Percentiles rank a stretch among this genome's conserved stretches.
These are phyloP conservation scores for Phytophthora syringae DNA, from an alignment of 352 stramenopile genomes.

Conservation along the genomic window DNA sequence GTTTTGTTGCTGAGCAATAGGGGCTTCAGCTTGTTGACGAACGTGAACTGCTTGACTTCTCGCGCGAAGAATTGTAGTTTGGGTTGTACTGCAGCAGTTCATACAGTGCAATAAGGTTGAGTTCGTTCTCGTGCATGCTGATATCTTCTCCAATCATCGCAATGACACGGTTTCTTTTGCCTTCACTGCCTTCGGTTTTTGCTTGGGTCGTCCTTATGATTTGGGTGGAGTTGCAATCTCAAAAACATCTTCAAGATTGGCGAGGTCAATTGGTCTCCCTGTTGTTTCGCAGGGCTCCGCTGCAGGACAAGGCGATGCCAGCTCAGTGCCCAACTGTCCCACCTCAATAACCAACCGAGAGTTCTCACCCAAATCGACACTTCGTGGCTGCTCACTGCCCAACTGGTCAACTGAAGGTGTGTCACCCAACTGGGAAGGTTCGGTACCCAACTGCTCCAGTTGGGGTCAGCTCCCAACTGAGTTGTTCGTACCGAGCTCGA, in stretches of 20 bases:
- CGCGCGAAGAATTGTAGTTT: slow-evolving; percentile 1
- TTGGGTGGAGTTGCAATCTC: neutral
- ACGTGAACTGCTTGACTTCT: slow-evolving; percentile 2
- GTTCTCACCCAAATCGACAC: neutral
- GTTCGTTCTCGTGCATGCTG: neutral
- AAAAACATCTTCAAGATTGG: neutral
- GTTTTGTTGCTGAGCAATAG: neutral
- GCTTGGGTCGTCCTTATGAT: neutral
- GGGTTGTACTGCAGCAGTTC: neutral
- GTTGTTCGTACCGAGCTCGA: too few relatives aligned
- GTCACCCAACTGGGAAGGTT: too few relatives aligned
- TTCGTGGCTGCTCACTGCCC: too few relatives aligned
- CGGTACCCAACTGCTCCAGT: neutral
- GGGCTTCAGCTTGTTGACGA: slow-evolving; percentile 3
- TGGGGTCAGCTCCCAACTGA: neutral
- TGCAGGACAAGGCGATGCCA: too few relatives aligned
- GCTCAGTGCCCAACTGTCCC: too few relatives aligned
- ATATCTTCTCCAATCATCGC: neutral
- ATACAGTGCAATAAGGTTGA: neutral
- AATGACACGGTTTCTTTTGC: neutral
- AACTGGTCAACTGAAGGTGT: too few relatives aligned
- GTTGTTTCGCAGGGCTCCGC: neutral
- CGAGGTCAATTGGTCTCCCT: neutral
- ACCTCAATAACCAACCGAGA: neutral
- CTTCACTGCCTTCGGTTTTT: slow-evolving; percentile 6